These are phyloP conservation scores for Tulasnella sp. DNA, from an alignment of 768 basidiomycete species.

Conservation along the genomic window DNA sequence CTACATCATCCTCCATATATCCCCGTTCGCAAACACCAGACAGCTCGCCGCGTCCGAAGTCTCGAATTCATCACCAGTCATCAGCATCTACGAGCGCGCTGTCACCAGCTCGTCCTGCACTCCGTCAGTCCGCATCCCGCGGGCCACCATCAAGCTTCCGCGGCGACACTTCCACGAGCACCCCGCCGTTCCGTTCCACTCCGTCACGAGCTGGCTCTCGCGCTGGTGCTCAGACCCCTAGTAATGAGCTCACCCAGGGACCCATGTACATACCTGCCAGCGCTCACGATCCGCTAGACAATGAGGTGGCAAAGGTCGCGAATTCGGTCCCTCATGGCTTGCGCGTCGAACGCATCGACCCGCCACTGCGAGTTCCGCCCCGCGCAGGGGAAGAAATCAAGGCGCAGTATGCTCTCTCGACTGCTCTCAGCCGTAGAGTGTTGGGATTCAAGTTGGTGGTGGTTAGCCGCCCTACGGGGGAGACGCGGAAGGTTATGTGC, in stretches of 20 bases:
- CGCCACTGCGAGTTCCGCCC: slow-evolving; percentile 61
- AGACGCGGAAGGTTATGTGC: slow-evolving; percentile 83
- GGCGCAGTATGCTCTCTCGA: slow-evolving; percentile 81
- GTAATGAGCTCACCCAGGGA: slow-evolving; percentile 50
- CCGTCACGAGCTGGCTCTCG: slow-evolving; percentile 40
- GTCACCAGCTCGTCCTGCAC: slow-evolving; percentile 34
- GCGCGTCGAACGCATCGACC: slow-evolving; percentile 74
- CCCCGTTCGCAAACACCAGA: slow-evolving; percentile 68
- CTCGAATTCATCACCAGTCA: slow-evolving; percentile 7
- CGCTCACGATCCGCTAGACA: slow-evolving; percentile 73
- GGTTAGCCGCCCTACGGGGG: slow-evolving; percentile 56
- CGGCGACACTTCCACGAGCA: slow-evolving; percentile 17
- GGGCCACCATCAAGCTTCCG: slow-evolving; percentile 35
- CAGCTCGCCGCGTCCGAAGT: slow-evolving; percentile 49
- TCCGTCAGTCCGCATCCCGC: slow-evolving; percentile 21
- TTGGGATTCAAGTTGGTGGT: slow-evolving; percentile 79
- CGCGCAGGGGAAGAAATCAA: slow-evolving; percentile 74
- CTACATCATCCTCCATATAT: slow-evolving; percentile 29
- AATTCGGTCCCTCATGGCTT: slow-evolving; percentile 77
- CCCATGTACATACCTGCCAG: slow-evolving; percentile 65
- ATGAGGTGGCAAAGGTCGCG: slow-evolving; percentile 68
- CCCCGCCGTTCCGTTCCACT: slow-evolving; percentile 21
- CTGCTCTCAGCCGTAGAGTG: slow-evolving; percentile 64
- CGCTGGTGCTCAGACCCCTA: slow-evolving; percentile 60
- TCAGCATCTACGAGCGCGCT: slow-evolving; percentile 36